A percentile compares a stretch with the other conserved stretches of the same genome.
phyloP scores from a whole-genome alignment of 768 basidiomycete genomes.

The Rhodosporidiobolus sp. region DNA sequence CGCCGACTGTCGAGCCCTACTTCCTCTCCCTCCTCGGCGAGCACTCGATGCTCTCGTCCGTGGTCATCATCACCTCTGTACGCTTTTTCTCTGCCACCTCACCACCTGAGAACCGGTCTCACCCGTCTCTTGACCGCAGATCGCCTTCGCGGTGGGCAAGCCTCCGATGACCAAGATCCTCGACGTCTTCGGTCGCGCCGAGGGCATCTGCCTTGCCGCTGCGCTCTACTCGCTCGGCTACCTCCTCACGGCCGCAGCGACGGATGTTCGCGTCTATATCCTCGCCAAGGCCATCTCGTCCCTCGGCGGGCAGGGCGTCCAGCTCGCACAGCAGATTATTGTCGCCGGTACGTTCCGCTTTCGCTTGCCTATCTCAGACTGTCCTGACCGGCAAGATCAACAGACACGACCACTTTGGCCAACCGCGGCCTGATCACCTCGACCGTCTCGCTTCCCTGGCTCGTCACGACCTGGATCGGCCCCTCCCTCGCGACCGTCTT shows the following conservation, averaged over 20 bases:
- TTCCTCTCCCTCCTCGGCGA: constrained; percentile 41
- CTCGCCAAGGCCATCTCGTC: constrained; percentile 29
- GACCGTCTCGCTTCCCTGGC: constrained; percentile 45
- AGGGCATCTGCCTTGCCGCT: constrained; percentile 42
- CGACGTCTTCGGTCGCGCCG: constrained; percentile 45
- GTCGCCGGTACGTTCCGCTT: constrained; percentile 35
- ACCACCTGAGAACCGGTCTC: neutral
- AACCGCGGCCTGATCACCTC: constrained; percentile 43
- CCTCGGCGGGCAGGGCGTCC: constrained; percentile 42
- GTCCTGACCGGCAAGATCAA: neutral
- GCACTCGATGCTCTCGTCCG: constrained; percentile 38
- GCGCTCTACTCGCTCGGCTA: constrained; percentile 41
- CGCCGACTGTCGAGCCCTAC: constrained; percentile 44
- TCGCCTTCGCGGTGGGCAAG: constrained; percentile 43
- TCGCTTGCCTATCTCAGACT: fast-evolving
- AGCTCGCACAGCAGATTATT: constrained; percentile 43
- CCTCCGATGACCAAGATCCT: constrained; percentile 45
- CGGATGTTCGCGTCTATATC: constrained; percentile 26
- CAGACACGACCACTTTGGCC: constrained; percentile 43
- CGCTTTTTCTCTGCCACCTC: neutral
- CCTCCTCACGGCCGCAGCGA: constrained; percentile 36
- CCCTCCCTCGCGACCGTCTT: constrained; percentile 39
- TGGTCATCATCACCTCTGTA: constrained; percentile 42
- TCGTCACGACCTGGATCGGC: constrained; percentile 43
- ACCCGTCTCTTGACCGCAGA: neutral